Evolutionary conservation across 345 rosid genomes (phyloP), one percentile per base, ranked within the genome.

Genomic region (Mercurialis annua): DNA sequence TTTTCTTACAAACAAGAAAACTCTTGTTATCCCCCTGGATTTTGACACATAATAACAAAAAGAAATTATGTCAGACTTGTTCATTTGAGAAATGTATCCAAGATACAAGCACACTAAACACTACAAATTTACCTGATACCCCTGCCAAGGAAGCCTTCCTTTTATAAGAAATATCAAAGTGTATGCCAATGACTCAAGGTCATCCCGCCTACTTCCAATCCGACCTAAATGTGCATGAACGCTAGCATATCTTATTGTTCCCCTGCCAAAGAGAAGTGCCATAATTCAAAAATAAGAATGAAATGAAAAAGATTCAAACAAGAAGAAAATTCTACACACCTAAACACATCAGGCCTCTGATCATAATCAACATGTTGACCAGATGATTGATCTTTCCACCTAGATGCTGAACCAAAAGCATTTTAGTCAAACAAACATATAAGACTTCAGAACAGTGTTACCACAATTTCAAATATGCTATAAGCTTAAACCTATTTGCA

Each of bases 101-200:
- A 14, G 40, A 20, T n/a, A 27, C 21, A 66, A 65, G 20, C 23
- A 23, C 6, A 54, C n/a, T 6, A 29, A 20, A 12, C 20, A 46
- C 6, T 66, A 47, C 24, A 57, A 53, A 52, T 11, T 58, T 17
- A 65, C 78, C 74, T 75, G 78, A 65, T 75, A 75, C 10, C 78
- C 78, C 60, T 75, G 78, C 78, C 78, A 75, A 10, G 78, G 78
- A 23, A 75, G 61, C 49, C 78, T 69, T 59, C 78, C 78, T 53
- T 65, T 70, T 29, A 69, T 52, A 16, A 75, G 74, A 70, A 75
- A 75, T 62, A 75, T 75, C 66, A 75, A 70, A 20, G 78, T 75
- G 57, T 75, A 75, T 1, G 78, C 78, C 70, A 75, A 66, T 10
- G 78, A 75, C 58, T 69, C 78, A 38, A 75, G 78, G 59, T 75